phyloP scores from a whole-genome alignment of 2,329 filamentous ascomycete species.

The Epichloe glyceriae region DNA sequence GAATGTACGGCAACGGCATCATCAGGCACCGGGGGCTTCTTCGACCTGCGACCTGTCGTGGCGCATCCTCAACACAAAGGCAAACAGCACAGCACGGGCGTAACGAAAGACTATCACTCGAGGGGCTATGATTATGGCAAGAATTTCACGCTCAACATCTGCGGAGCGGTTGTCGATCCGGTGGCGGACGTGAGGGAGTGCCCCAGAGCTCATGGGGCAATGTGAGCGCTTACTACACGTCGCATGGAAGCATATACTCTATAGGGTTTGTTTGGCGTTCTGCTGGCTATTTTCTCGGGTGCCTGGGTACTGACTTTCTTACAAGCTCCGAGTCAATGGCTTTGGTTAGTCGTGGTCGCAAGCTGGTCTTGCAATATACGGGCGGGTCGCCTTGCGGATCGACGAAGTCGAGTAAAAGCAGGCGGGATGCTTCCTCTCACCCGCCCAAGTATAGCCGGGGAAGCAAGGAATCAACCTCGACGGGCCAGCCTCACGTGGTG shows the following conservation, averaged over 20 bases:
- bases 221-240: constrained; percentile 65
- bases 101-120: constrained; percentile 44
- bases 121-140: constrained; percentile 64
- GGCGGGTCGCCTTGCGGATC: constrained; percentile 60
- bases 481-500: constrained; percentile 5
- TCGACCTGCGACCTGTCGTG: constrained; percentile 43
- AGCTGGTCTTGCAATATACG: constrained; percentile 65
- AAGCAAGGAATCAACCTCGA: not conserved
- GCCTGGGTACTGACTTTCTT: not conserved
- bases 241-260: constrained; percentile 54
- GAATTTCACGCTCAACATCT: constrained; percentile 79
- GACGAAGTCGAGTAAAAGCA: constrained; percentile 22
- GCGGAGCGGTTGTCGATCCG: constrained; percentile 57
- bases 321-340: constrained; percentile 35
- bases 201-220: constrained; percentile 52
- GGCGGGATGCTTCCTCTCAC: not conserved
- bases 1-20: constrained; percentile 44
- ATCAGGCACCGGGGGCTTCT: constrained; percentile 43
- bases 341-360: constrained; percentile 51
- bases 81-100: constrained; percentile 29
- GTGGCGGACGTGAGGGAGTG: constrained; percentile 49
- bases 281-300: not conserved
- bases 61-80: constrained; percentile 31
- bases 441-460: not conserved
- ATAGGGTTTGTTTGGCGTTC: constrained; percentile 47